Base-by-base conservation (phyloP, 331 rosid species). In the Cucumis variabilis region DNA sequence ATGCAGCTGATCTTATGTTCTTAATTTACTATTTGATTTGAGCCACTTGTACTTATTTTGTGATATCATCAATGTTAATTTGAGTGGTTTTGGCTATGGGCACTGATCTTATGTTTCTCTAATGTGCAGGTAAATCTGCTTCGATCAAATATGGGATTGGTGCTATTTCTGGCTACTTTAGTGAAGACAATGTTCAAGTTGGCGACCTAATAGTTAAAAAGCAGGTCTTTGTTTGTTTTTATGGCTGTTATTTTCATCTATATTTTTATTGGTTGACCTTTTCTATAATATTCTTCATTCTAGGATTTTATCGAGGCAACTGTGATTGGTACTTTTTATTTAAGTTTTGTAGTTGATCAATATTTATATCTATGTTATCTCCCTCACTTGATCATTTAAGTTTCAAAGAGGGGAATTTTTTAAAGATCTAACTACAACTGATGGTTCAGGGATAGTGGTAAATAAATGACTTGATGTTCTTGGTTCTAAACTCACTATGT, bases 221-320 rank as follows among this genome's bases (percentile, higher is more conserved):
- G 67, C 97, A 94, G 97, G 95, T 94, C 85, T 58, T 83, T 76
- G 24, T 51, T 27, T 28, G 25, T 85, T 20, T 25, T 58, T 41
- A 75, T 75, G 1, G 17, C 13, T 30, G 67, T 3, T 17, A 66
- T 15, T 16, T 77, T 68, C n/a, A 50, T 76, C 0, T 73, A 73
- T 46, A 9, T 4, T 66, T 21, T 44, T 86, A 11, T 77, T 25
- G 86, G 73, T 37, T n/a, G 65, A 28, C 73, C 25, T 53, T 27
- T 7, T 16, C 14, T 76, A 48, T 13, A 20, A 37, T 80, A 30
- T 15, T 72, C 50, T 51, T 66, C 76, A 3, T 63, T 58, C 37
- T 55, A 94, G 97, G 97, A 90, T 77, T 94, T 94, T 89, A 94
- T 94, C 9, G 97, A 94, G 93, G 95, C 97, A 83, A 92, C n/a